Conservation (phyloP, 306 rosid species). For the Pachyrhizus erosus region DNA sequence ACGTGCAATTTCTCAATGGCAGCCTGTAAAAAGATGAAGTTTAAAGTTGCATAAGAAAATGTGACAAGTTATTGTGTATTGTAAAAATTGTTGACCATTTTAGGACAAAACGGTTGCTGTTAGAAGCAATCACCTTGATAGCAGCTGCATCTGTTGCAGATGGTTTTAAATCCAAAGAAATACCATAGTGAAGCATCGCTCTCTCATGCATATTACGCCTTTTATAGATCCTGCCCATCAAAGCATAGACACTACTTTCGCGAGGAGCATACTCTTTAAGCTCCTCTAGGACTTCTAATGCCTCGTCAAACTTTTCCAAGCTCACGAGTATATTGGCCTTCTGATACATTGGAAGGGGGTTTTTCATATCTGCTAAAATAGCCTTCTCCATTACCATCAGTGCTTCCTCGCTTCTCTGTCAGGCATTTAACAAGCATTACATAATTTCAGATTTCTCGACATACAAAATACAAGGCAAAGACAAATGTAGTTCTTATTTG, state of each 20-base stretch:
- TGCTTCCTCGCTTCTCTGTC: constrained; percentile 88
- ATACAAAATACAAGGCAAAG: constrained; percentile 11
- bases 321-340: constrained; percentile 90
- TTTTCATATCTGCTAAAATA: constrained; percentile 88
- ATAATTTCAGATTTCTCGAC: constrained; percentile 36
- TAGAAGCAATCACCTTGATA: constrained; percentile 70
- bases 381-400: constrained; percentile 92
- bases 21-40: constrained; percentile 64
- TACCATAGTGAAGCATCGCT: constrained; percentile 95
- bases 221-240: constrained; percentile 94
- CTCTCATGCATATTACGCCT: constrained; percentile 84
- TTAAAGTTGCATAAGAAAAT: not conserved
- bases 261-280: constrained; percentile 93
- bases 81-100: not conserved
- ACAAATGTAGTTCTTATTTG: constrained; percentile 37
- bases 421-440: constrained; percentile 34
- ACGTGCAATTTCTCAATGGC: constrained; percentile 97
- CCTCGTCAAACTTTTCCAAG: constrained; percentile 80
- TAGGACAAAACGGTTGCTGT: constrained; percentile 3
- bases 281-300: constrained; percentile 85
- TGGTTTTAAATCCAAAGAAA: constrained; percentile 98
- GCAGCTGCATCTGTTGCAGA: constrained; percentile 93
- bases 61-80: not conserved
- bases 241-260: constrained; percentile 92
- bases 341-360: constrained; percentile 99